Conservation (phyloP, 2,329 filamentous ascomycete species). For the Phyllosticta citrichinensis region DNA sequence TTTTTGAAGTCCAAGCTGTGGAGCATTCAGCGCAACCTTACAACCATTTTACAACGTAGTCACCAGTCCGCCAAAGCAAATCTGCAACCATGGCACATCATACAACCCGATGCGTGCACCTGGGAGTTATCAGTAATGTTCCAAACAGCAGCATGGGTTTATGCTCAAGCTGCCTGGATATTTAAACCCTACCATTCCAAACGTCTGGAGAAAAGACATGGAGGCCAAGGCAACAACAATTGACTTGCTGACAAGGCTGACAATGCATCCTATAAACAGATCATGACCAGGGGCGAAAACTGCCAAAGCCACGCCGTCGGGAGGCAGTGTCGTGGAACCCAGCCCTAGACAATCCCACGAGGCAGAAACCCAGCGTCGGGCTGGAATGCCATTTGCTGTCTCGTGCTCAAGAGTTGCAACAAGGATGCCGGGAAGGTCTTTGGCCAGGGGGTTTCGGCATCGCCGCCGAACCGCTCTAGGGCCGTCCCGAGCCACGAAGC, state of each 20-base stretch:
- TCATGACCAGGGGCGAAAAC: not conserved
- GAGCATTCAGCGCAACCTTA: too few relatives aligned
- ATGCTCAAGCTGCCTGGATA: too few relatives aligned
- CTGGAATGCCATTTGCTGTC: not conserved
- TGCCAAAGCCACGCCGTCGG: not conserved
- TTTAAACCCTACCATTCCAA: too few relatives aligned
- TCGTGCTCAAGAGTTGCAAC: not conserved
- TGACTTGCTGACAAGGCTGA: not conserved
- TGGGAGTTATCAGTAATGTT: too few relatives aligned
- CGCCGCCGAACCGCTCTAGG: not conserved
- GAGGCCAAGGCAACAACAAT: not conserved
- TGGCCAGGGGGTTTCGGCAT: not conserved
- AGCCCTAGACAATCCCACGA: not conserved
- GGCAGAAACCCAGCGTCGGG: not conserved
- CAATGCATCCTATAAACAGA: not conserved
- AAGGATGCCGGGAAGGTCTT: not conserved
- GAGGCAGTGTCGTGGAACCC: not conserved
- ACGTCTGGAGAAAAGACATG: not conserved
- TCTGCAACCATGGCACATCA: too few relatives aligned
- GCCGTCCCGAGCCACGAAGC: not conserved
- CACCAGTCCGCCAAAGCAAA: too few relatives aligned
- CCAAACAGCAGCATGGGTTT: too few relatives aligned
- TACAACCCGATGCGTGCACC: too few relatives aligned
- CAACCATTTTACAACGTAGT: too few relatives aligned
- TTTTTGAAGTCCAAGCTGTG: too few relatives aligned